Base-by-base conservation (phyloP, 345 rosid genomes). In the Hibiscus tridactylites region DNA sequence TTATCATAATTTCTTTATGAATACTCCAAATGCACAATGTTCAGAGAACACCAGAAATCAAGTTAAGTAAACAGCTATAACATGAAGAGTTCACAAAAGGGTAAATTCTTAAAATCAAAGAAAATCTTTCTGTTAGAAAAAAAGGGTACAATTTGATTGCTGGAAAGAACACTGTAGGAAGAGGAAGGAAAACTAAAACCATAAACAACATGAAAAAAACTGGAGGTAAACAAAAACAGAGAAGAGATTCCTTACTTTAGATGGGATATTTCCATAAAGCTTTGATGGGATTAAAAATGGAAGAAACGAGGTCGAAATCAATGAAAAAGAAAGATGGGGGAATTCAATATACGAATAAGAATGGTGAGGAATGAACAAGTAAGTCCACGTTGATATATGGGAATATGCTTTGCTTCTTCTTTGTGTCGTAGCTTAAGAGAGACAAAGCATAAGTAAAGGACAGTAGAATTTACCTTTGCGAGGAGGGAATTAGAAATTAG, bases 171-270 rank as follows among this genome's bases (percentile, higher is more conserved):
- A 44, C 10, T 44, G 47, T 44, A 21, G 10, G 3, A 44, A 44
- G 44, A 39, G 44, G 10, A 7, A 73, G 54, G 37, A 65, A 65
- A 16, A 44, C 15, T n/a, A 19, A 31, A 44, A 58, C 50, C 19
- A 46, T 0, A 19, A 65, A 65, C 47, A 44, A 44, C 2, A 44
- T 44, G 47, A 44, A 44, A 44, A 44, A 46, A 21, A 21, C 24
- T 21, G 24, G 24, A 21, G 24, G 24, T 6, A 2, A 19, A 57
- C 7, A 17, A 47, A 39, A 39, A 31, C 24, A 58, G 33, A 58
- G 33, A 26, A 9, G 2, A 61, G 69, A 70, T 69, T 61, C 74
- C 70, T 69, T 75, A 21, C 74, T 75, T 75, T 49, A 59, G 60
- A 59, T 59, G 77, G 62, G 73, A 29, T 74, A 44, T 44, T 10